phyloP scores from a whole-genome alignment of 2,329 filamentous ascomycete genomes.

The Keithomyces neogunnii region DNA sequence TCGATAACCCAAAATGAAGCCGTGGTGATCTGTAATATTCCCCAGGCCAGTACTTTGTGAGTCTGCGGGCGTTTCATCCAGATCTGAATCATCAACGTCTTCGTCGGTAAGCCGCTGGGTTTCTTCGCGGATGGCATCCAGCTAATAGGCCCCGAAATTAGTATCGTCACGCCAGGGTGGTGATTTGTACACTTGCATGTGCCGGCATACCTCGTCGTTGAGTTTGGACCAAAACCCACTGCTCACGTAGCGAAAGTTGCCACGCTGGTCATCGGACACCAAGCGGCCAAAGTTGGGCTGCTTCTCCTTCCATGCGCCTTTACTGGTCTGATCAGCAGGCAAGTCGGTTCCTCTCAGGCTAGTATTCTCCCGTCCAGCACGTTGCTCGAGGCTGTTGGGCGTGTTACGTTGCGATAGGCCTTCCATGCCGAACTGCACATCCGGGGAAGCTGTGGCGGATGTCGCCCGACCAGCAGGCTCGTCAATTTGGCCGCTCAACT shows the following conservation, averaged over 20 bases:
- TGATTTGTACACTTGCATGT: slow-evolving; percentile 11
- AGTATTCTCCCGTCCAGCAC: slow-evolving; percentile 1
- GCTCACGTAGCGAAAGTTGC: slow-evolving; percentile 64
- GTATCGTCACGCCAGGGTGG: background rate
- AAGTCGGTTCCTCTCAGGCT: slow-evolving; percentile 19
- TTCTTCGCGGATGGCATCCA: slow-evolving; percentile 37
- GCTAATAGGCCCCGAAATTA: slow-evolving; percentile 13
- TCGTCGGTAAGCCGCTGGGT: slow-evolving; percentile 37
- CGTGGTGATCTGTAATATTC: slow-evolving; percentile 48
- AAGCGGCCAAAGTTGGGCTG: slow-evolving; percentile 54
- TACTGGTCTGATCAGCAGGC: slow-evolving; percentile 24
- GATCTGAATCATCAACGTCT: slow-evolving; percentile 45
- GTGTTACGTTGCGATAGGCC: slow-evolving; percentile 6
- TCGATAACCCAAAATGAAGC: slow-evolving; percentile 65
- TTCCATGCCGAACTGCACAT: slow-evolving; percentile 9
- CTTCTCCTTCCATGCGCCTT: slow-evolving; percentile 18
- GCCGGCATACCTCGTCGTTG: slow-evolving; percentile 55
- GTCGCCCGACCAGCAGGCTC: slow-evolving; percentile 29
- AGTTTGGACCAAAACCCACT: slow-evolving; percentile 70
- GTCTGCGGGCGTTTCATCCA: slow-evolving; percentile 46
- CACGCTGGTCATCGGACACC: slow-evolving; percentile 60
- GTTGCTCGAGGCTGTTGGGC: slow-evolving; percentile 7
- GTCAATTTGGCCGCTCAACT: slow-evolving; percentile 56
- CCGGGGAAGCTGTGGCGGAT: slow-evolving; percentile 22
- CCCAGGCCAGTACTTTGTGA: slow-evolving; percentile 25